phyloP scores from a whole-genome alignment of 1,139 yeast genomes.

The Lodderomyces oxycetoniae region DNA sequence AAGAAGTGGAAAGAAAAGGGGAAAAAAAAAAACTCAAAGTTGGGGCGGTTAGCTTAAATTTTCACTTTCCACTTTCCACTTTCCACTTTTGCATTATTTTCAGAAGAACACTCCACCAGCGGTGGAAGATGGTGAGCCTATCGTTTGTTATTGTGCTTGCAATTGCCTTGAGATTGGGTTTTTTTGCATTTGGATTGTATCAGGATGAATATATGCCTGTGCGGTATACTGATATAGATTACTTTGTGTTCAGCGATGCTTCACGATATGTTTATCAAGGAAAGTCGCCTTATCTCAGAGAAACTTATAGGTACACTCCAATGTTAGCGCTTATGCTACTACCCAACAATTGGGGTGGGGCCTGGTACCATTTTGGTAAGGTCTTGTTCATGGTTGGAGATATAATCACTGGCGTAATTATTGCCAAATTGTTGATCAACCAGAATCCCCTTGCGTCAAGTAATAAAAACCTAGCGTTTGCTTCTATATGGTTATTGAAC shows the following conservation, averaged over 20 bases:
- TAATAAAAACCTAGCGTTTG: constrained; percentile 21
- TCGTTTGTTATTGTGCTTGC: constrained; percentile 15
- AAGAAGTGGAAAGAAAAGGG: not conserved
- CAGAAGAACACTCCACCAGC: not conserved
- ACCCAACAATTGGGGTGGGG: constrained; percentile 50
- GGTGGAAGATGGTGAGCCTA: constrained; percentile 2
- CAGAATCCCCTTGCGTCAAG: constrained; percentile 10
- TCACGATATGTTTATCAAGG: constrained; percentile 64
- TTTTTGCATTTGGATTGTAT: constrained; percentile 77
- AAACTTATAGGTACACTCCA: constrained; percentile 92
- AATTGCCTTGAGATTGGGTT: constrained; percentile 50
- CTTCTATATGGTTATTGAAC: constrained; percentile 79
- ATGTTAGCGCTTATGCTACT: constrained; percentile 74
- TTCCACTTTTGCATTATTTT: constrained; percentile 2
- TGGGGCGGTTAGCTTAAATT: not conserved
- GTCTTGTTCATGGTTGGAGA: constrained; percentile 72
- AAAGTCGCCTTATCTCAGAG: constrained; percentile 72
- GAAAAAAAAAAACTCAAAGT: not conserved
- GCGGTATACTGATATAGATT: constrained; percentile 90
- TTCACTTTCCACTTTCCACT: too few relatives aligned
- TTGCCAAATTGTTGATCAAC: constrained; percentile 35
- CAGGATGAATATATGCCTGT: constrained; percentile 80
- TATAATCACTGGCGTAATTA: constrained; percentile 70
- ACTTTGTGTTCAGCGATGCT: constrained; percentile 90
- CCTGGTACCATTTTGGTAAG: constrained; percentile 72